These are phyloP conservation scores for Tulasnella sp. DNA, from an alignment of 768 basidiomycete species.

Conservation along the genomic window DNA sequence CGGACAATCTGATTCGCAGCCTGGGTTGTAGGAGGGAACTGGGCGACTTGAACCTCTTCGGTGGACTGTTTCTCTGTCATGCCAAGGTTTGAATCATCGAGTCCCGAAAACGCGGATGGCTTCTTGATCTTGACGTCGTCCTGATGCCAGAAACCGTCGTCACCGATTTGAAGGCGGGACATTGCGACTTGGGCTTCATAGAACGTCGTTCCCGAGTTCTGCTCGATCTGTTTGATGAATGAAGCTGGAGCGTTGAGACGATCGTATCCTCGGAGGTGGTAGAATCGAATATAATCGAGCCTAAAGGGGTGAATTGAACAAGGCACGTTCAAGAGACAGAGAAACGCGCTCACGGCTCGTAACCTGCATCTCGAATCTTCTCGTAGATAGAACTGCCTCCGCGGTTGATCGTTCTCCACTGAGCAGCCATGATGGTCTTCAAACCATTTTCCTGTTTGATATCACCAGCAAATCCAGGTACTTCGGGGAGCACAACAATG, in stretches of 20 bases:
- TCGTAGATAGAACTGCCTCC: slow-evolving; percentile 88
- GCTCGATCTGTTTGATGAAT: slow-evolving; percentile 56
- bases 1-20: slow-evolving; percentile 71
- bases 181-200: slow-evolving; percentile 85
- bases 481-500: slow-evolving; percentile 83
- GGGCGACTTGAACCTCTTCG: slow-evolving; percentile 62
- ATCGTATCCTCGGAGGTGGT: slow-evolving; percentile 90
- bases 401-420: slow-evolving; percentile 76
- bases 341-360: slow-evolving; percentile 65
- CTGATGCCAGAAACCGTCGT: slow-evolving; percentile 33
- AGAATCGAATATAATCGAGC: slow-evolving; percentile 84
- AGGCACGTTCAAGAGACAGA: not conserved
- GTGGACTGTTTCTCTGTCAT: slow-evolving; percentile 53
- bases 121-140: slow-evolving; percentile 28
- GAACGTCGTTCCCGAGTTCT: slow-evolving; percentile 75
- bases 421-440: slow-evolving; percentile 85
- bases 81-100: slow-evolving; percentile 29
- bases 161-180: slow-evolving; percentile 68
- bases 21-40: slow-evolving; percentile 67
- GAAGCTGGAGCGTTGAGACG: slow-evolving; percentile 33
- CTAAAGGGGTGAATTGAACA: slow-evolving; percentile 45
- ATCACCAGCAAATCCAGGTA: slow-evolving; percentile 88
- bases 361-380: slow-evolving; percentile 72
- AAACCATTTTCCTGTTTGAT: slow-evolving; percentile 66
- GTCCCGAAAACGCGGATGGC: slow-evolving; percentile 12